A percentile compares a stretch with the other conserved stretches of the same genome.
Conservation (phyloP, 306 rosid genomes). For the Fragaria nilgerrensis region DNA sequence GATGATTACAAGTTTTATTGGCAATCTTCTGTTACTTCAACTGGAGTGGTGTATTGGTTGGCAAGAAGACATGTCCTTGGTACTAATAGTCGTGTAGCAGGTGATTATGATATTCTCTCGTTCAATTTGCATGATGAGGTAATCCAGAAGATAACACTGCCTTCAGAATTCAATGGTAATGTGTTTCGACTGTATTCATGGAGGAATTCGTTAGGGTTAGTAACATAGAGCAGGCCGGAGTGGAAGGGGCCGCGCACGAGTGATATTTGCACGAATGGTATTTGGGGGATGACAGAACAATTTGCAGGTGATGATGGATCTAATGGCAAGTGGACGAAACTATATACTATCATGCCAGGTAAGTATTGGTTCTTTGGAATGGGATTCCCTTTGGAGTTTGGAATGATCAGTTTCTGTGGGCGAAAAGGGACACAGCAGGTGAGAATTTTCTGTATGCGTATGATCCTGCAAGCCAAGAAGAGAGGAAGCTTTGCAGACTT, state of each 20-base stretch:
- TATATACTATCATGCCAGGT: no score
- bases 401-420: background rate
- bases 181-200: background rate
- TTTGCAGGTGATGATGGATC: no score
- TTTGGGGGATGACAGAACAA: background rate
- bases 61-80: background rate
- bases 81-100: background rate
- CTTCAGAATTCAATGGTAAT: background rate
- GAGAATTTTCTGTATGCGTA: background rate
- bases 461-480: background rate
- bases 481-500: background rate
- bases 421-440: background rate
- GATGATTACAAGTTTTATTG: background rate
- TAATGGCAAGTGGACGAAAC: no score
- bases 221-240: background rate
- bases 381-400: background rate
- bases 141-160: background rate
- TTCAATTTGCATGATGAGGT: background rate
- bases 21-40: background rate
- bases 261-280: background rate
- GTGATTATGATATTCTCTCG: background rate
- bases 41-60: background rate
- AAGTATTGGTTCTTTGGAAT: background rate
- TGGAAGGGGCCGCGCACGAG: background rate
- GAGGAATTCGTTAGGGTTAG: background rate